phyloP scores from a whole-genome alignment of 1,284 basidiomycete species.

The Apiotrichum siamense region DNA sequence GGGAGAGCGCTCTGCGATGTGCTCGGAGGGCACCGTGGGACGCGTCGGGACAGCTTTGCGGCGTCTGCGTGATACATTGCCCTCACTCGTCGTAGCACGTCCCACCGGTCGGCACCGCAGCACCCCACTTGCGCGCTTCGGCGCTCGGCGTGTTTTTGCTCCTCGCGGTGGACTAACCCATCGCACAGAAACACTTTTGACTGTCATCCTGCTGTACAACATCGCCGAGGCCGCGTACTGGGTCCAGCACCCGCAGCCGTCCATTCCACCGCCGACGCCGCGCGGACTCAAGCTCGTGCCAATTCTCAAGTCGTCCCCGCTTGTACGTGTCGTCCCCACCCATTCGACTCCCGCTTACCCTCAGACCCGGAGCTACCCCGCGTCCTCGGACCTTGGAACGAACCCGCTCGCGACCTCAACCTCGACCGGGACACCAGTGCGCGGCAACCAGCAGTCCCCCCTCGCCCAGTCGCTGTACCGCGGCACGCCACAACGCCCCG shows the following conservation, averaged over 20 bases:
- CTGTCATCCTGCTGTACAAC: slow-evolving; percentile 25
- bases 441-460: slow-evolving; percentile 1
- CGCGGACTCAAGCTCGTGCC: slow-evolving; percentile 14
- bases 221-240: slow-evolving; percentile 29
- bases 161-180: no score
- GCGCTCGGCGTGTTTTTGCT: no score
- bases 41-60: no score
- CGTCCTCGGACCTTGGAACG: slow-evolving; percentile 5
- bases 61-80: no score
- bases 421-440: not conserved
- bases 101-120: no score
- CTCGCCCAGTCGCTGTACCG: slow-evolving; percentile 15
- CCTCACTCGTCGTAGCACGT: no score
- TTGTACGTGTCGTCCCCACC: slow-evolving; percentile 23
- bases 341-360: not conserved
- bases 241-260: slow-evolving; percentile 23
- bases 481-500: slow-evolving; percentile 5
- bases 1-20: no score
- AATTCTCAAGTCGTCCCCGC: slow-evolving; percentile 29
- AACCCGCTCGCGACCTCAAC: slow-evolving; percentile 1
- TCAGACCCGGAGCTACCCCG: slow-evolving; percentile 11
- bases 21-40: no score
- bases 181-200: slow-evolving; percentile 26
- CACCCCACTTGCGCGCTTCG: no score
- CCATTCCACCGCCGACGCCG: slow-evolving; percentile 1